phyloP scores from a whole-genome alignment of 768 basidiomycete genomes.

The Trametes cingulata region DNA sequence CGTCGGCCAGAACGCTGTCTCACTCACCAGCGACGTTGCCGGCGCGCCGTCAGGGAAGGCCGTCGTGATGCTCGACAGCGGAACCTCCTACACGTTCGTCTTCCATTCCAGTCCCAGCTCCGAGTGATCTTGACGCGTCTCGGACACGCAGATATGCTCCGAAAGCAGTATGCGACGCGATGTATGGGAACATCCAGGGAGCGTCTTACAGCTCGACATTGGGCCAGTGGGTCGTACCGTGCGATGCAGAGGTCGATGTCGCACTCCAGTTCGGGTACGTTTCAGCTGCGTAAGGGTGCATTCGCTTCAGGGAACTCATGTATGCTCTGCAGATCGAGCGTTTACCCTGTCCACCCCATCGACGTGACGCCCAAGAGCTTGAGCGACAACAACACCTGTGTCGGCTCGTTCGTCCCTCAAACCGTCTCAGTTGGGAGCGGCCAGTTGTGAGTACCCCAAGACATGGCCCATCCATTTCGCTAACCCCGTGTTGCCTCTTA shows the following conservation, averaged over 20 bases:
- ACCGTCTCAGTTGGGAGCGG: slow-evolving; percentile 54
- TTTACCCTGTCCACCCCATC: slow-evolving; percentile 79
- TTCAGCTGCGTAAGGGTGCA: no score
- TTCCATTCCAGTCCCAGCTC: neutral
- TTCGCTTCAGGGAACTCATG: neutral
- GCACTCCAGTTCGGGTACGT: slow-evolving; percentile 77
- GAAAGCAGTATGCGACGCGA: slow-evolving; percentile 59
- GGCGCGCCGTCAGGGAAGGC: slow-evolving; percentile 69
- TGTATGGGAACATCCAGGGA: slow-evolving; percentile 67
- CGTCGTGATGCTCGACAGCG: slow-evolving; percentile 77
- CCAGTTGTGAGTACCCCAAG: slow-evolving; percentile 56
- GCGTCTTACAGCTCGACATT: slow-evolving; percentile 53
- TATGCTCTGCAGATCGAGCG: slow-evolving; percentile 50
- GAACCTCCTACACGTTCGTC: slow-evolving; percentile 76
- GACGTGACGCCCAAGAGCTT: slow-evolving; percentile 60
- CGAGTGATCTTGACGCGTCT: no score
- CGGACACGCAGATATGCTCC: slow-evolving; percentile 61
- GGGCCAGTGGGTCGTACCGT: slow-evolving; percentile 75
- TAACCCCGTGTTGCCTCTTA: neutral
- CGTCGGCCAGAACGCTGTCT: slow-evolving; percentile 50
- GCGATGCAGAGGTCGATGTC: slow-evolving; percentile 71
- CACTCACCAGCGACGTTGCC: slow-evolving; percentile 54
- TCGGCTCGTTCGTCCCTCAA: slow-evolving; percentile 77
- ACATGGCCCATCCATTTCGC: slow-evolving; percentile 4
- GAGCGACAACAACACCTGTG: slow-evolving; percentile 51